Evolutionary conservation across 2,329 filamentous ascomycete species (phyloP).

Genomic region (Podosphaera xanthii): DNA sequence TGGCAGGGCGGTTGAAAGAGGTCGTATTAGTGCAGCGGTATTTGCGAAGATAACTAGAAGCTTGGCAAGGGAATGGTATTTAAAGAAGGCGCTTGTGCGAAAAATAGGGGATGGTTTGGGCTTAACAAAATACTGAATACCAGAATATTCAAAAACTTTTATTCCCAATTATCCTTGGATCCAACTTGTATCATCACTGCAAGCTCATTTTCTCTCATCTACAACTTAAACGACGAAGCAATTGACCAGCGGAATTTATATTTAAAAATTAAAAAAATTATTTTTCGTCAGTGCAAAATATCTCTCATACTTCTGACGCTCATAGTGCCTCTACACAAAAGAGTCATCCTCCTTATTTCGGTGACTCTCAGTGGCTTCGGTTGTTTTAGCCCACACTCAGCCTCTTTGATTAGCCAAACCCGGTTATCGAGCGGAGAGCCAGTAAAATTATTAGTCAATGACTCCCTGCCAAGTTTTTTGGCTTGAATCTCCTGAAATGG

Average conservation of each 20-base stretch:
- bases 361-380: slow-evolving; percentile 13
- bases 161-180: too few relatives aligned
- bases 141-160: not conserved
- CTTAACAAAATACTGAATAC: slow-evolving; percentile 18
- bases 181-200: too few relatives aligned
- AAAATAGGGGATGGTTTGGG: slow-evolving; percentile 65
- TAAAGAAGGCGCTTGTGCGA: slow-evolving; percentile 59
- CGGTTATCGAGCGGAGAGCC: slow-evolving; percentile 1
- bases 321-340: slow-evolving; percentile 11
- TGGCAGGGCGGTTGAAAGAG: slow-evolving; percentile 49
- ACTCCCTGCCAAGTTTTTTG: not conserved
- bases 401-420: slow-evolving; percentile 13
- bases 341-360: slow-evolving; percentile 14
- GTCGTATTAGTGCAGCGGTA: slow-evolving; percentile 44
- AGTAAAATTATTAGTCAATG: not conserved
- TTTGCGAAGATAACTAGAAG: slow-evolving; percentile 60
- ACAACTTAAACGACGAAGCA: too few relatives aligned
- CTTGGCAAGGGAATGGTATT: slow-evolving; percentile 56
- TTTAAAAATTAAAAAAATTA: not conserved
- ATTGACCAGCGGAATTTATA: too few relatives aligned
- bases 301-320: not conserved
- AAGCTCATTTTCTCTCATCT: too few relatives aligned
- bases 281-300: not conserved
- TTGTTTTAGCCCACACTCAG: slow-evolving; percentile 11
- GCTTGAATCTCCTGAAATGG: not conserved